phyloP scores from a whole-genome alignment of 2,329 filamentous ascomycete species.

The Plenodomus tracheiphilus region DNA sequence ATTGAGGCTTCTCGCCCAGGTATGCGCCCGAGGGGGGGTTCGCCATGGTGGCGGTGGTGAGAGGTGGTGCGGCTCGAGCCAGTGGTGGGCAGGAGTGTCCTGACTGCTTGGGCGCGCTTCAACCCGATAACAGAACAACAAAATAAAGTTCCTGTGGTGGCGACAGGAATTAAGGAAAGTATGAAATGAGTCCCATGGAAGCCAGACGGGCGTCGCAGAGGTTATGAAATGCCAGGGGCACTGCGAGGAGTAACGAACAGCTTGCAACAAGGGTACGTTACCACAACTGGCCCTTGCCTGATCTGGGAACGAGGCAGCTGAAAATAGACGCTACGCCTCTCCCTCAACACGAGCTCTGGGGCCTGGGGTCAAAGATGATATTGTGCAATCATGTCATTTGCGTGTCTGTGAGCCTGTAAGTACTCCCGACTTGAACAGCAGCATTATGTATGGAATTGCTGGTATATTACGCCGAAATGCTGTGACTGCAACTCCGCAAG shows the following conservation, averaged over 20 bases:
- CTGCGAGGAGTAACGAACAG: slow-evolving; percentile 16
- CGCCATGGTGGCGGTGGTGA: slow-evolving; percentile 40
- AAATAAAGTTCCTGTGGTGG: slow-evolving; percentile 7
- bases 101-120: neutral
- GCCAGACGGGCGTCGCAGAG: slow-evolving; percentile 24
- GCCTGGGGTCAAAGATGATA: too few species aligned
- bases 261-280: slow-evolving; percentile 33
- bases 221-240: slow-evolving; percentile 29
- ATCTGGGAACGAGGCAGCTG: slow-evolving; percentile 26
- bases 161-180: slow-evolving; percentile 39
- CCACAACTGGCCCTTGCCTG: slow-evolving; percentile 18
- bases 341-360: neutral
- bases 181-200: slow-evolving; percentile 34
- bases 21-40: slow-evolving; percentile 34
- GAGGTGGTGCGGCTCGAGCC: slow-evolving; percentile 22
- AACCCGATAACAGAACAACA: slow-evolving; percentile 4
- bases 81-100: slow-evolving; percentile 11
- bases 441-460: neutral
- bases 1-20: slow-evolving; percentile 37
- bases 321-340: slow-evolving; percentile 15
- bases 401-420: neutral
- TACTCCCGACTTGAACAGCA: neutral
- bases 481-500: slow-evolving; percentile 2
- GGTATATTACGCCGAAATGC: slow-evolving; percentile 11
- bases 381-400: too few species aligned